Conservation (phyloP, 169 alveolate genomes). For the Eimeria falciformis region DNA sequence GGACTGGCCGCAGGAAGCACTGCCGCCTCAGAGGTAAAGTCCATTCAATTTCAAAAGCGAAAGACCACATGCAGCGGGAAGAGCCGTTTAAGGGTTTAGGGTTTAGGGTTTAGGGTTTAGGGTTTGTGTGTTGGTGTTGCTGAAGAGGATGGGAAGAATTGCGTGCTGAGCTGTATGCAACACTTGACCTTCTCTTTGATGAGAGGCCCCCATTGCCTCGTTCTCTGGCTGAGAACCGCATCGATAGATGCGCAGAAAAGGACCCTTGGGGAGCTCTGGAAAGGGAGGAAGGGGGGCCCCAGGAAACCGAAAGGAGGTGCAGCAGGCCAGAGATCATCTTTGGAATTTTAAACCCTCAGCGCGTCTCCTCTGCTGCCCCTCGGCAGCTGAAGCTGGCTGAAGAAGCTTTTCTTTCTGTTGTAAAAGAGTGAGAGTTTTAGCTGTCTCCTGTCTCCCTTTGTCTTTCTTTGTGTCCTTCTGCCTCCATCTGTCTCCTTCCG, state of each 20-base stretch:
- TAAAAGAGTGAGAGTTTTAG: conserved; percentile 31
- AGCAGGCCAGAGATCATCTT: conserved; percentile 9
- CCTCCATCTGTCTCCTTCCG: too few relatives aligned
- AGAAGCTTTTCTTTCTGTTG: conserved; percentile 7
- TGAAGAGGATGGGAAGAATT: conserved; percentile 30
- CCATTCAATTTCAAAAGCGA: too few relatives aligned
- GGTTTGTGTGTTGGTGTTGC: neutral
- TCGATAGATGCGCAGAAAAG: neutral
- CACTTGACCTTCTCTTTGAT: neutral
- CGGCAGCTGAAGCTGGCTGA: neutral
- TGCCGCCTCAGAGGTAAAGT: neutral
- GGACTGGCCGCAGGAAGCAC: neutral
- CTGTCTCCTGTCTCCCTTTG: too few relatives aligned
- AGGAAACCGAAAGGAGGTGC: neutral
- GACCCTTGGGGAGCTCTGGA: conserved; percentile 20
- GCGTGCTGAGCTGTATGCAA: conserved; percentile 10
- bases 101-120: conserved; percentile 58
- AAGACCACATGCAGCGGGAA: too few relatives aligned
- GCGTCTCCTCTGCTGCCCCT: neutral
- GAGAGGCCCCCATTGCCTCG: neutral
- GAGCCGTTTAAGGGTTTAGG: too few relatives aligned
- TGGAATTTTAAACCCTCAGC: neutral
- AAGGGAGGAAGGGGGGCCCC: neutral
- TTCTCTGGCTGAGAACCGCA: neutral
- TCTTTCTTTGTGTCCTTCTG: too few relatives aligned